These are phyloP conservation scores for Chalara sp. DNA, from an alignment of 2,329 filamentous ascomycete genomes.

Conservation along the genomic window DNA sequence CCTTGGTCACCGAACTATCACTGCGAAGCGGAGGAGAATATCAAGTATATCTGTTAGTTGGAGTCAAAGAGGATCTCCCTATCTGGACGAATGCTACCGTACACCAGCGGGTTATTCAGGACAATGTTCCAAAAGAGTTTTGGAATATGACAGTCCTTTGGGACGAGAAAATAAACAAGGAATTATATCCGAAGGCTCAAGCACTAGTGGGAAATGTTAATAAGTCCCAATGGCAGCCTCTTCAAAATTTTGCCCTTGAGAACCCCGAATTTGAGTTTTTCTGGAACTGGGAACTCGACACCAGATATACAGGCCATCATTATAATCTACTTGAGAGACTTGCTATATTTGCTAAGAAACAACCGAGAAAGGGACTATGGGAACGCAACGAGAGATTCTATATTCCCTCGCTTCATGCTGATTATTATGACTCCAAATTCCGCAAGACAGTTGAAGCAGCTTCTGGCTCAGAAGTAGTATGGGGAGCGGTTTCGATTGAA, in stretches of 20 bases:
- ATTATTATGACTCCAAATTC: conserved; percentile 58
- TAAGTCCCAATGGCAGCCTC: conserved; percentile 41
- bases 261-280: conserved; percentile 68
- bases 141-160: conserved; percentile 67
- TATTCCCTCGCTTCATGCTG: conserved; percentile 60
- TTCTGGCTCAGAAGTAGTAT: conserved; percentile 33
- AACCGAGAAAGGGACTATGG: conserved; percentile 68
- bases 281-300: conserved; percentile 70
- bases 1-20: conserved; percentile 70
- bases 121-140: conserved; percentile 61
- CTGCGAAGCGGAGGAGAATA: conserved; percentile 75
- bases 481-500: conserved; percentile 57
- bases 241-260: conserved; percentile 69
- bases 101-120: conserved; percentile 28
- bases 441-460: conserved; percentile 50
- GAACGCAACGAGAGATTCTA: conserved; percentile 68
- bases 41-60: conserved; percentile 71
- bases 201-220: conserved; percentile 31
- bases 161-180: conserved; percentile 67
- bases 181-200: conserved; percentile 70
- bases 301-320: conserved; percentile 71
- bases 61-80: conserved; percentile 56
- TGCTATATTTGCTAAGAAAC: conserved; percentile 53
- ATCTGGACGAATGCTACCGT: conserved; percentile 51
- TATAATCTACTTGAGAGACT: conserved; percentile 70